A percentile compares a stretch with the other conserved stretches of the same genome.
phyloP scores from a whole-genome alignment of 208 protist genomes.

The Acanthamoeba royreba region DNA sequence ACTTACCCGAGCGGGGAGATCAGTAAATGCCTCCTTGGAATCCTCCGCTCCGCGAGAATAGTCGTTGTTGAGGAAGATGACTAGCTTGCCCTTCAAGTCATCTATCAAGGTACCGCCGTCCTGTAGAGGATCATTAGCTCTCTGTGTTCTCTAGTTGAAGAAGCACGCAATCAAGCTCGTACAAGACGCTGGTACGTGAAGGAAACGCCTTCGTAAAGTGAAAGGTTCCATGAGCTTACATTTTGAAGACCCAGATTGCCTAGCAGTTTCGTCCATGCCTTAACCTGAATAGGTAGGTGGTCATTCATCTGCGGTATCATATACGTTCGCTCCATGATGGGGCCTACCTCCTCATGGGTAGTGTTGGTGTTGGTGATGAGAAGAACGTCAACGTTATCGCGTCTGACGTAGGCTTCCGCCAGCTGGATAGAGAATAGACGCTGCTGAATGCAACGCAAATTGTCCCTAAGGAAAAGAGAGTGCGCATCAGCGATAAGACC shows the following conservation, averaged over 20 bases:
- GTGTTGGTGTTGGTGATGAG: slow-evolving; percentile 23
- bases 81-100: not conserved
- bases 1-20: not conserved
- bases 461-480: too few relatives aligned
- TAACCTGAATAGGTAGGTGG: not conserved
- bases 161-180: not conserved
- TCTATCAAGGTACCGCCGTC: not conserved
- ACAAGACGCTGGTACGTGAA: not conserved
- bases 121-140: not conserved
- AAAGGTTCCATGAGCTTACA: not conserved
- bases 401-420: not conserved
- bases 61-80: slow-evolving; percentile 38
- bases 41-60: not conserved
- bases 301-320: not conserved
- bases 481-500: too few relatives aligned
- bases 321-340: not conserved
- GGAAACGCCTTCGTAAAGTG: not conserved
- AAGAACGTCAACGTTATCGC: not conserved
- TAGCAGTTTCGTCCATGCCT: not conserved
- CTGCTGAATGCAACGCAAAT: not conserved
- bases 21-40: not conserved
- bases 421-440: not conserved
- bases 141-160: not conserved
- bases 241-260: not conserved
- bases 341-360: not conserved